Evolutionary conservation across 495 filamentous ascomycete species (phyloP).

Genomic region (Neurospora sp.): DNA sequence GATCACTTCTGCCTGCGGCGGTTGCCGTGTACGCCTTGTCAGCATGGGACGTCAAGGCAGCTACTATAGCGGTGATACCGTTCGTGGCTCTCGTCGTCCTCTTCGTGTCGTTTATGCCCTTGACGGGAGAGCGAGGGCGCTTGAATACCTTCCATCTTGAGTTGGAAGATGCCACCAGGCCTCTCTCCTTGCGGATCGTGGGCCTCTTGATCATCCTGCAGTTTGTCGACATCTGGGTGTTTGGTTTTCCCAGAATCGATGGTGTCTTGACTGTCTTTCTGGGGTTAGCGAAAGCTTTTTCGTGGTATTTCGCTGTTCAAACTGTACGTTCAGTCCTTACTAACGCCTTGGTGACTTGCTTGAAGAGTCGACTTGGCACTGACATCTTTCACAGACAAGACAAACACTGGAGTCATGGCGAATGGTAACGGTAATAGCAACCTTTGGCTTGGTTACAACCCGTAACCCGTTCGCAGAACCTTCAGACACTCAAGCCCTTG

Average conservation of each 20-base stretch:
- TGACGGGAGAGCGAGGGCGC: neutral
- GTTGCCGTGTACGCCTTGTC: neutral
- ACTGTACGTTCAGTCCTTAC: constrained; percentile 9
- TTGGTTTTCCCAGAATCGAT: neutral
- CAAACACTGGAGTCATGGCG: constrained; percentile 14
- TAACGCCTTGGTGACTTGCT: neutral
- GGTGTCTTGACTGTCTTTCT: neutral
- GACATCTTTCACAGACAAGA: neutral
- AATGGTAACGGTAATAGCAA: constrained; percentile 10
- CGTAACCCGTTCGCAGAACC: constrained; percentile 13
- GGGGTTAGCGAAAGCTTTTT: constrained; percentile 13
- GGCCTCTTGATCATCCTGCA: neutral
- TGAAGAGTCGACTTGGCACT: neutral
- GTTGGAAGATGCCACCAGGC: neutral
- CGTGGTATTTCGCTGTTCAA: constrained; percentile 20
- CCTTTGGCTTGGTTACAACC: constrained; percentile 16
- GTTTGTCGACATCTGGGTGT: neutral
- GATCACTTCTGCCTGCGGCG: neutral
- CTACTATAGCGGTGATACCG: neutral
- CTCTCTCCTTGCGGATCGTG: neutral
- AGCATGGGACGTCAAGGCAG: neutral
- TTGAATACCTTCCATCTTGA: neutral
- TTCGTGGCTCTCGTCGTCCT: neutral
- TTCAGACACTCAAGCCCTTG: constrained; percentile 7
- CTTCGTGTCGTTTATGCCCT: neutral